Evolutionary conservation across 257 asterid genomes (phyloP), one percentile per base, ranked within the genome.

Genomic region (Nicotiana paniculata): DNA sequence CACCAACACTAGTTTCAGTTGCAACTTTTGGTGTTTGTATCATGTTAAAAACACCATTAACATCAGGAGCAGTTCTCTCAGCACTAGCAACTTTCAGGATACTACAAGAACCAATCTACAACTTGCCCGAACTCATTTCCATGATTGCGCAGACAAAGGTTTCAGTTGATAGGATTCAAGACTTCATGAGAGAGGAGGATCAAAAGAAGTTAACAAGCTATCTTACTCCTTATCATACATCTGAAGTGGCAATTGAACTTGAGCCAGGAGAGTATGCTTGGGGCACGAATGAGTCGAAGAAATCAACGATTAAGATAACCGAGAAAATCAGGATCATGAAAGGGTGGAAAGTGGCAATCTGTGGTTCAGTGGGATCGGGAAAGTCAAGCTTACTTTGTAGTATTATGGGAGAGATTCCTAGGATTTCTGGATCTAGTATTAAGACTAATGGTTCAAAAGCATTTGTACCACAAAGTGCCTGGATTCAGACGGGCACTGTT

Each of bases 291-390:
- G 89, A 80, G 2, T 83, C 86, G 1, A 89, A 88, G 72, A 86
- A 76, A 80, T 90, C 99, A 4, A 83, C 91, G 2, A 65, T 93
- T 77, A 91, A 77, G 85, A 90, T 92, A 39, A 80, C 81, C 0
- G 85, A 88, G 82, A 85, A 83, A 57, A 84, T 93, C 59, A 83
- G 82, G 55, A 84, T 95, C 61, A 62, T 81, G 80, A 93, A 90
- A 75, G 98, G 98, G 81, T 81, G 81, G 81, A 95, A 91, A 81
- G 97, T 95, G 68, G 99, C 90, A 4, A 77, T 93, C 26, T 92
- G 97, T 80, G 98, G 99, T 68, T 90, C 97, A 18, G 96, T 95
- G 43, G 98, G 97, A 17, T 91, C 98, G 0, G 98, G 98, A 4
- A 95, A 95, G 77, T 91, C 99, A 21, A 92, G 97, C 83, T 88